Evolutionary conservation across 306 rosid species (phyloP), one percentile per base, ranked within the genome.

Genomic region (Glycyrrhiza uralensis): DNA sequence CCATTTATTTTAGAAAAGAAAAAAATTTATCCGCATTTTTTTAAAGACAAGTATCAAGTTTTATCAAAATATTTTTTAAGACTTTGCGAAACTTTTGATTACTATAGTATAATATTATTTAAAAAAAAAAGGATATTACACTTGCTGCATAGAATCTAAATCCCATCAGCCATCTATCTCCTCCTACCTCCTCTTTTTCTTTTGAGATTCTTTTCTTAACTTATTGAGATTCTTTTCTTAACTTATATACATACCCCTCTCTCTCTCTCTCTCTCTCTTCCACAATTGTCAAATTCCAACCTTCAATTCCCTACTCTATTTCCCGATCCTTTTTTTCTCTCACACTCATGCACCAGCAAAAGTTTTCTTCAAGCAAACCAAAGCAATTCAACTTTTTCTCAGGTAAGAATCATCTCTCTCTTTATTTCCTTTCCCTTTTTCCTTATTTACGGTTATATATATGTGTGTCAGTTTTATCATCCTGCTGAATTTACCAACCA

Each of bases 361-460:
- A 77, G 64, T 44, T 82, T 72, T 54, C 61, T 75, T 4, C 78
- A 71, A 56, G 65, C 80, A 51, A 55, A 8, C 2, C 76, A 71
- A 81, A 75, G 71, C 50, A 62, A 52, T 41, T 33, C 78, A 42
- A 23, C 62, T 79, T 80, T 76, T 46, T 66, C 60, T 72, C 82
- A 84, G 92, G 96, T 59, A 87, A 81, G 76, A 63, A 14, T 75
- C n/a, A n/a, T 69, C 56, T 19, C 11, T 29, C 52, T 61, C 22
- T n/a, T n/a, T n/a, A n/a, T n/a, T n/a, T 4, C 41, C 24, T 14
- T 35, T 22, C 2, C 23, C 17, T 52, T 38, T 46, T 44, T 33
- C 23, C 14, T 46, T 30, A 4, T 44, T 14, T 28, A 3, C 7
- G 18, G n/a, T n/a, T n/a, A n/a, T n/a, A n/a, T n/a, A n/a, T n/a